Evolutionary conservation across 2,329 filamentous ascomycete genomes (phyloP).

Genomic region (Penicillium sp.): DNA sequence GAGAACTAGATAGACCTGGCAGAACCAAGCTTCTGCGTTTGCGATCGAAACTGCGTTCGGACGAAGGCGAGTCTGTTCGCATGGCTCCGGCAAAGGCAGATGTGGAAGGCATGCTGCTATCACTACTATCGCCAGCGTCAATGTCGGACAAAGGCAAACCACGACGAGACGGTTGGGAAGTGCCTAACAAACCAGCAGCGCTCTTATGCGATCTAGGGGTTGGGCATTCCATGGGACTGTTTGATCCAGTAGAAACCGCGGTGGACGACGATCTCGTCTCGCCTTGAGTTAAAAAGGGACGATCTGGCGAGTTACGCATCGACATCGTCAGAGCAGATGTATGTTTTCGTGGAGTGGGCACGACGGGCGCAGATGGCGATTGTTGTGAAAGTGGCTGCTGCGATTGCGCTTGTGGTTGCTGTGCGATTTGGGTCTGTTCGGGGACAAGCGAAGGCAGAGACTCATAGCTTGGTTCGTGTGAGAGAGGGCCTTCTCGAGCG

Average conservation of each 20-base stretch:
- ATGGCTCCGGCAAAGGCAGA: slow-evolving; percentile 72
- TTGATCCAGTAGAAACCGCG: slow-evolving; percentile 79
- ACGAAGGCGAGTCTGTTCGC: slow-evolving; percentile 86
- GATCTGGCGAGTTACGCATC: slow-evolving; percentile 59
- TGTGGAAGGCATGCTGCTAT: slow-evolving; percentile 78
- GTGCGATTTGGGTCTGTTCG: background rate
- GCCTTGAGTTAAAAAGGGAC: slow-evolving; percentile 47
- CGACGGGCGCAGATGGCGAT: slow-evolving; percentile 3
- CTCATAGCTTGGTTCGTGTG: slow-evolving; percentile 17
- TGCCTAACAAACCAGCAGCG: slow-evolving; percentile 60
- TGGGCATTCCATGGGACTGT: slow-evolving; percentile 85
- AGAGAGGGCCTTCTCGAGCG: slow-evolving; percentile 10
- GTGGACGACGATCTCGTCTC: slow-evolving; percentile 62
- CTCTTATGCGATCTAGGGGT: slow-evolving; percentile 84
- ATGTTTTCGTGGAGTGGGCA: slow-evolving; percentile 24
- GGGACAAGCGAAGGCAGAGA: slow-evolving; percentile 2
- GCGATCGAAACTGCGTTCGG: slow-evolving; percentile 81
- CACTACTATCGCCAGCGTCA: slow-evolving; percentile 79
- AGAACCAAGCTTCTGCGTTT: slow-evolving; percentile 87
- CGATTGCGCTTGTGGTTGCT: background rate
- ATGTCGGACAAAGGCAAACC: slow-evolving; percentile 81
- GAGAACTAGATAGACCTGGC: slow-evolving; percentile 72
- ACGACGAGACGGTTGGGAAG: slow-evolving; percentile 67
- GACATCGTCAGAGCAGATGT: slow-evolving; percentile 61
- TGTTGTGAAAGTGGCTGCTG: too few relatives aligned